These are phyloP conservation scores for Nicotiana undulata DNA, from an alignment of 257 asterid species.

Conservation along the genomic window DNA sequence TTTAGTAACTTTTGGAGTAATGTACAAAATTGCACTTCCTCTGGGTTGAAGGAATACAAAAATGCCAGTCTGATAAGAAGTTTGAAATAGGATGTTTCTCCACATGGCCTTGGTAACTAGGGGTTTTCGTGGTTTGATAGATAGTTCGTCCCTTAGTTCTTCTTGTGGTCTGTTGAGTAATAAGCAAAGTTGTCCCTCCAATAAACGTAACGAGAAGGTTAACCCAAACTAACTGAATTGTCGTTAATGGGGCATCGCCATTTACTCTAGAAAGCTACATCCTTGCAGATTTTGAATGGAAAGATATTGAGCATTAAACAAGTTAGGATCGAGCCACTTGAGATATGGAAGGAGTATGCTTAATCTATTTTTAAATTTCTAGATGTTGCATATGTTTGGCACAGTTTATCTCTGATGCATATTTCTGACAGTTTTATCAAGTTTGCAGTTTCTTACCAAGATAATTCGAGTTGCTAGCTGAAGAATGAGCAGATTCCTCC, in stretches of 20 bases:
- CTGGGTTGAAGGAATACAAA: slow-evolving; percentile 16
- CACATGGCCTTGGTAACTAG: slow-evolving; percentile 23
- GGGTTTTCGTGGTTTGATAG: not conserved
- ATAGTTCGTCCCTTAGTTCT: not conserved
- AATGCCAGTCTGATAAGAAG: slow-evolving; percentile 19
- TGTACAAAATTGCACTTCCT: slow-evolving; percentile 17
- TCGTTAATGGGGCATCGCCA: slow-evolving; percentile 23
- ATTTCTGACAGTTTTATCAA: not conserved
- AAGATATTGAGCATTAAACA: not conserved
- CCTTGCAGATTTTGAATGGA: not conserved
- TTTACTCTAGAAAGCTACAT: not conserved
- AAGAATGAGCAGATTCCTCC: not conserved
- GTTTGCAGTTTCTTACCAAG: not conserved
- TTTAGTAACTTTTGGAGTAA: not conserved
- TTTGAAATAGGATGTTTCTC: slow-evolving; percentile 26
- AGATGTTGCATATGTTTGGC: not conserved
- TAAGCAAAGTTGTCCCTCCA: slow-evolving; percentile 26
- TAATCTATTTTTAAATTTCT: not conserved
- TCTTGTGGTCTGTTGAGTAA: not conserved
- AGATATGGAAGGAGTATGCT: not conserved
- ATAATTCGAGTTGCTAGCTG: not conserved
- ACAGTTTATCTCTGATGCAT: not conserved
- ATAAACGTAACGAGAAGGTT: slow-evolving; percentile 17
- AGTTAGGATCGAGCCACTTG: not conserved
- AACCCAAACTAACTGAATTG: slow-evolving; percentile 24